Evolutionary conservation across 2,329 filamentous ascomycete genomes (phyloP).

Genomic region (Colletotrichum caudatum): DNA sequence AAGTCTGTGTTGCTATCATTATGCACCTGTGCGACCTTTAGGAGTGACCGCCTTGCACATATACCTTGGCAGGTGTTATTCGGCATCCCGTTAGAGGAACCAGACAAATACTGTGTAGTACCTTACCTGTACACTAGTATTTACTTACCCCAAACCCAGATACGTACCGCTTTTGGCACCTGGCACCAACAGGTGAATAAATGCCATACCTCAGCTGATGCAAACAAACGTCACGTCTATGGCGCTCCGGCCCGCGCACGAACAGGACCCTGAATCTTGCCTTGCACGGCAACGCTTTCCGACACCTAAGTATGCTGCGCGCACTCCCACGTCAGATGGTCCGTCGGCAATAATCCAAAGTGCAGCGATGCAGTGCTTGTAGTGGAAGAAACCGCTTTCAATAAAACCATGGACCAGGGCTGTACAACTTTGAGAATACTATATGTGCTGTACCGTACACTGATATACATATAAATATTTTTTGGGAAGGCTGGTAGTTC

Average conservation of each 20-base stretch:
- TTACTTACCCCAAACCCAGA: not conserved
- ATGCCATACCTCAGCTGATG: slow-evolving; percentile 18
- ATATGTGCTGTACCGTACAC: too few species aligned
- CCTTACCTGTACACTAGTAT: too few species aligned
- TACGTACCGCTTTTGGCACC: slow-evolving; percentile 7
- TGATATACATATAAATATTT: not conserved
- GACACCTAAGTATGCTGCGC: not conserved
- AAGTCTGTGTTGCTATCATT: not conserved
- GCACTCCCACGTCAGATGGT: not conserved
- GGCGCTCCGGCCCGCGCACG: slow-evolving; percentile 30
- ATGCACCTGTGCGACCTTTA: too few species aligned
- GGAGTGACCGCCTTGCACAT: not conserved
- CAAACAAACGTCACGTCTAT: slow-evolving; percentile 29
- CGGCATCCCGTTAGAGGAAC: not conserved
- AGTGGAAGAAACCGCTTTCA: not conserved
- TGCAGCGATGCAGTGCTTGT: not conserved
- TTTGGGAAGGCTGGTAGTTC: slow-evolving; percentile 1
- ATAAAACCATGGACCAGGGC: not conserved
- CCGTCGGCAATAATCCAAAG: not conserved
- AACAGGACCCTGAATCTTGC: slow-evolving; percentile 29
- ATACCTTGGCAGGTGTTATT: not conserved
- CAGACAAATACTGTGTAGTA: not conserved
- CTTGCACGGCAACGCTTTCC: slow-evolving; percentile 14
- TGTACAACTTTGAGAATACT: not conserved
- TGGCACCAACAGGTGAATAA: not conserved